Percentiles rank a stretch among this genome's conserved stretches.
These are phyloP conservation scores for Salix suchowensis DNA, from an alignment of 345 rosid genomes.

Conservation along the genomic window DNA sequence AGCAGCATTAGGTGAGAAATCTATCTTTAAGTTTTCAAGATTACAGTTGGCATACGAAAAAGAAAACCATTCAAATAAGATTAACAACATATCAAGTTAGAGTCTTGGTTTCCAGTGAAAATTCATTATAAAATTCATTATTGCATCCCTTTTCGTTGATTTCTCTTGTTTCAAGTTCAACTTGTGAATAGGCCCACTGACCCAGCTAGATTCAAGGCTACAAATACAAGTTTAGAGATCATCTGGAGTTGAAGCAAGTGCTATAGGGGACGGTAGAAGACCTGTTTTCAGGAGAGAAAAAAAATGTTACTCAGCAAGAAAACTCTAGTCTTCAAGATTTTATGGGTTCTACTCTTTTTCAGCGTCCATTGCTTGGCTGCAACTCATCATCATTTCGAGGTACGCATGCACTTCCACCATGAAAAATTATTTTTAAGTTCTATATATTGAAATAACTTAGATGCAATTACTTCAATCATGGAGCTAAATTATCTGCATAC, in stretches of 20 bases:
- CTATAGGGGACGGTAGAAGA: not conserved
- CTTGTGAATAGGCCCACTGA: too few relatives aligned
- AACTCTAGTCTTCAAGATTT: not conserved
- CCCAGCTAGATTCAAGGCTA: too few relatives aligned
- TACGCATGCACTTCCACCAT: not conserved
- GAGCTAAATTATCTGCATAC: not conserved
- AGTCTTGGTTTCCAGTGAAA: too few relatives aligned
- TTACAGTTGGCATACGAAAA: too few relatives aligned
- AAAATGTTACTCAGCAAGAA: not conserved
- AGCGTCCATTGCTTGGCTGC: not conserved
- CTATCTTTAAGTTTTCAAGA: too few relatives aligned
- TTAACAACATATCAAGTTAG: too few relatives aligned
- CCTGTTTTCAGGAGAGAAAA: not conserved
- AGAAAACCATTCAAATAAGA: too few relatives aligned
- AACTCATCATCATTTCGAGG: constrained; percentile 5
- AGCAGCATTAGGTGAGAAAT: too few relatives aligned
- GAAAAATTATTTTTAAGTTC: not conserved
- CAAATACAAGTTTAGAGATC: not conserved
- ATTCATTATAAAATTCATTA: too few relatives aligned
- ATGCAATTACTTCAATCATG: too few relatives aligned
- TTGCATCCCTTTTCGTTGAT: too few relatives aligned
- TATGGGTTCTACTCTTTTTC: constrained; percentile 2
- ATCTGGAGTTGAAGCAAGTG: not conserved
- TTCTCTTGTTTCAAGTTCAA: too few relatives aligned
- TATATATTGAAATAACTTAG: not conserved